Base-by-base conservation (phyloP, 2,329 filamentous ascomycete genomes). In the Paecilomyces sp. region DNA sequence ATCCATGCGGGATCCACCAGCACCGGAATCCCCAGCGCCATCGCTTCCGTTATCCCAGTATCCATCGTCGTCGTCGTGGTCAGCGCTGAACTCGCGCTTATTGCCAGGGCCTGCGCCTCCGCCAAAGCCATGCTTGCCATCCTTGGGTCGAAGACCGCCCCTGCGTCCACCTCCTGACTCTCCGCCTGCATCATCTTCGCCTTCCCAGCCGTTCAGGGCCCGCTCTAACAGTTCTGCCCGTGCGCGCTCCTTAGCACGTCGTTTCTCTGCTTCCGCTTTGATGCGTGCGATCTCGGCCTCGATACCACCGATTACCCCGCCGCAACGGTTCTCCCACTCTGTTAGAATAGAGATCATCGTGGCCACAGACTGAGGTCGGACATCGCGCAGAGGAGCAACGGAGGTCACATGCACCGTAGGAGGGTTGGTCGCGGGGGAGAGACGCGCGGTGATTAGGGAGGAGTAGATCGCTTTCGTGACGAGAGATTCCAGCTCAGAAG, bases 401-500 rank as follows among this genome's bases (percentile, higher is more conserved):
- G 89, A 88, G 56, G 87, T 88, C 58, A 97, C 86, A 70, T 88
- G 85, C 24, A 97, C 88, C 61, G 84, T 82, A 34, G 88, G 85
- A 58, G 88, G 83, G 60, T 85, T 85, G 3, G 92, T 91, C 71
- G 97, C 90, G 3, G 94, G 92, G 71, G 96, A 92, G 59, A 99
- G 87, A 50, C 90, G 92, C 6, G 88, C 93, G 47, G 85, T 83
- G 55, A 99, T 78, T 1, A 99, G 84, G 50, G 89, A 90, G 5
- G 89, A 86, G 78, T 97, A 97, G 70, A 97, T 89, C 67, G 92
- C 89, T 41, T 87, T 86, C 66, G 93, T 94, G 66, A 97, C 86
- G 61, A 97, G 85, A 65, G 88, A 85, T 79, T 99, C 94, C 58
- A 99, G 85, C 53, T 90, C 85, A 51, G 88, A 83, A 25, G 84